Evolutionary conservation across 768 basidiomycete genomes (phyloP).

Genomic region (Rhizopogon rudus): DNA sequence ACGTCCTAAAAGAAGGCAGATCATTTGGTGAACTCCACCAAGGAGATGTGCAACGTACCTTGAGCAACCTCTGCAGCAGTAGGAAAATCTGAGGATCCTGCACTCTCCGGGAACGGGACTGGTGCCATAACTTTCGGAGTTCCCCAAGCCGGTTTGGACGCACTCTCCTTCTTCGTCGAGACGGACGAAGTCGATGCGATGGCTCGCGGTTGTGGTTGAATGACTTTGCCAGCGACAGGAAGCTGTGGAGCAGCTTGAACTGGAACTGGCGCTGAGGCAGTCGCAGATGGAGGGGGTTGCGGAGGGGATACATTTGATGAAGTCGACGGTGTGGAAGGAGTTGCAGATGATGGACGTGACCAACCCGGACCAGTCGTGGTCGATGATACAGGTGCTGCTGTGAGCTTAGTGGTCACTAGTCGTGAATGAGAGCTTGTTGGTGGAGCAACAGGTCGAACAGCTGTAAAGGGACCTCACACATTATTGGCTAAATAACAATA

Average conservation of each 20-base stretch:
- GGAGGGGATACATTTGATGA: slow-evolving; percentile 43
- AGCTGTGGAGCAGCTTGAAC: slow-evolving; percentile 41
- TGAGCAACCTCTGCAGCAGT: slow-evolving; percentile 95
- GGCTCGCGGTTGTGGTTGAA: slow-evolving; percentile 56
- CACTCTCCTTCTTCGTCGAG: slow-evolving; percentile 27
- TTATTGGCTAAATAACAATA: neutral
- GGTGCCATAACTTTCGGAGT: slow-evolving; percentile 39
- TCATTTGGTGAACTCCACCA: slow-evolving; percentile 1
- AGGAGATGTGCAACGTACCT: slow-evolving; percentile 43
- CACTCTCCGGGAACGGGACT: slow-evolving; percentile 36
- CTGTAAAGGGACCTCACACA: neutral
- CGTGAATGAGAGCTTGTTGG: slow-evolving; percentile 62
- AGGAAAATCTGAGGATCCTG: slow-evolving; percentile 73
- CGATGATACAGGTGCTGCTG: slow-evolving; percentile 55
- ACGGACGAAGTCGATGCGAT: slow-evolving; percentile 27
- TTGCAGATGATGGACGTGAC: slow-evolving; percentile 74
- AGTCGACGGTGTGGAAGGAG: slow-evolving; percentile 50
- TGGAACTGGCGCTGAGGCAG: slow-evolving; percentile 16
- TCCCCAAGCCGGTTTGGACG: slow-evolving; percentile 67
- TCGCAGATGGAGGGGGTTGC: slow-evolving; percentile 36
- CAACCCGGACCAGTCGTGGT: slow-evolving; percentile 61
- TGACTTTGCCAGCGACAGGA: slow-evolving; percentile 58
- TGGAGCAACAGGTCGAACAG: slow-evolving; percentile 57
- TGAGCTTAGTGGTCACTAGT: slow-evolving; percentile 84
- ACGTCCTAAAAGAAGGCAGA: neutral